Evolutionary conservation across 2,329 filamentous ascomycete genomes (phyloP).

Genomic region (Penicillium glabrum): DNA sequence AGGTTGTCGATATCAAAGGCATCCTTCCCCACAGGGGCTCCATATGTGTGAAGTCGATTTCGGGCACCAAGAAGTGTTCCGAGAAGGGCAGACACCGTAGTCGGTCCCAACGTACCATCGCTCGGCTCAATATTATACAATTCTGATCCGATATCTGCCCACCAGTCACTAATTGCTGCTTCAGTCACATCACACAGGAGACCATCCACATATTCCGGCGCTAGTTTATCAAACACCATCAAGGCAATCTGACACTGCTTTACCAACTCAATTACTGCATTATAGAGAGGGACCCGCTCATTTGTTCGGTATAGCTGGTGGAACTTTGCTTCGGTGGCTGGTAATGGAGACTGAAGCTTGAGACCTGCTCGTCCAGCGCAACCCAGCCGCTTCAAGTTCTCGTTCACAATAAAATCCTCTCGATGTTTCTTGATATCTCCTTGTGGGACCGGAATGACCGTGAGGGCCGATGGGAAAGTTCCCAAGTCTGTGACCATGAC

Average conservation of each 20-base stretch:
- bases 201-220: slow-evolving; percentile 87
- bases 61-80: slow-evolving; percentile 87
- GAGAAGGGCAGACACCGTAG: slow-evolving; percentile 82
- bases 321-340: slow-evolving; percentile 87
- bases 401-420: slow-evolving; percentile 87
- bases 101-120: slow-evolving; percentile 89
- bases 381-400: slow-evolving; percentile 85
- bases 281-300: slow-evolving; percentile 74
- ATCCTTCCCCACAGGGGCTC: slow-evolving; percentile 83
- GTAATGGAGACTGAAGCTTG: slow-evolving; percentile 72
- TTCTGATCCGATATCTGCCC: slow-evolving; percentile 88
- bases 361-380: slow-evolving; percentile 89
- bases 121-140: slow-evolving; percentile 90
- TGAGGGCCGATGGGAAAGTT: slow-evolving; percentile 86
- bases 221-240: slow-evolving; percentile 81
- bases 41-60: slow-evolving; percentile 81
- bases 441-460: slow-evolving; percentile 85
- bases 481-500: slow-evolving; percentile 94
- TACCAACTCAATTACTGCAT: slow-evolving; percentile 82
- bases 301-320: slow-evolving; percentile 85
- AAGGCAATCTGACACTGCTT: slow-evolving; percentile 89
- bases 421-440: slow-evolving; percentile 80
- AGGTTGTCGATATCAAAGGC: slow-evolving; percentile 82
- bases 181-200: slow-evolving; percentile 92
- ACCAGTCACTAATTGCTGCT: slow-evolving; percentile 88